Conservation (phyloP, 2,329 filamentous ascomycete species). For the Scopulariopsis brevicaulis region DNA sequence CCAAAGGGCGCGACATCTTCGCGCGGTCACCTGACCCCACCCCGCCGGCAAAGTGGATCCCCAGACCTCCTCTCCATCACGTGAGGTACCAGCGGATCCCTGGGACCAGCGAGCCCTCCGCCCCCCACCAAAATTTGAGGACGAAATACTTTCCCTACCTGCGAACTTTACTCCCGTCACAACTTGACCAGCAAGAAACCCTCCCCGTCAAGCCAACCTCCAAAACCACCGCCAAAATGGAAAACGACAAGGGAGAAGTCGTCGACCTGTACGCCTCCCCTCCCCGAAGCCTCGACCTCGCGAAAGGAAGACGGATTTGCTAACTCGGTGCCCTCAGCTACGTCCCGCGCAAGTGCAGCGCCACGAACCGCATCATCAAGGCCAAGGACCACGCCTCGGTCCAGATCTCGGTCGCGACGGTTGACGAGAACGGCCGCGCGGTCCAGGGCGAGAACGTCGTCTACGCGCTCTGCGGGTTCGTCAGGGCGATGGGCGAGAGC, state of each 20-base stretch:
- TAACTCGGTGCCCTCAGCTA: constrained; percentile 47
- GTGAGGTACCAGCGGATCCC: neutral
- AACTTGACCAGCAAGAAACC: neutral
- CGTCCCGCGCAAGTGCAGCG: constrained; percentile 97
- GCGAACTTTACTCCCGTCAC: neutral
- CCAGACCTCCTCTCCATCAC: neutral
- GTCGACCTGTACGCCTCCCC: constrained; percentile 80
- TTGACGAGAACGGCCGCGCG: constrained; percentile 96
- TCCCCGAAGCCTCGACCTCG: neutral
- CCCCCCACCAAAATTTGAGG: constrained; percentile 5
- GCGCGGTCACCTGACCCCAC: constrained; percentile 2
- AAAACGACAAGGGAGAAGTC: constrained; percentile 99
- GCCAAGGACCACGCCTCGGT: constrained; percentile 99
- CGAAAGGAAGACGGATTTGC: constrained; percentile 7
- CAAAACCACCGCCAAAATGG: constrained; percentile 59
- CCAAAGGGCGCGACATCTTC: neutral
- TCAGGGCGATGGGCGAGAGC: constrained; percentile 94
- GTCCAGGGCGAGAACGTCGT: constrained; percentile 91
- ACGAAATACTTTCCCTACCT: constrained; percentile 1
- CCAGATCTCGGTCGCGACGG: constrained; percentile 94
- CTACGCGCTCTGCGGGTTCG: constrained; percentile 95
- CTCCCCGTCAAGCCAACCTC: constrained; percentile 8
- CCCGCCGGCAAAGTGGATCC: neutral
- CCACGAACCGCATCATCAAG: constrained; percentile 99
- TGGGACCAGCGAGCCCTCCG: neutral